Conservation (phyloP, 306 rosid species). For the Arachis hypogaea region DNA sequence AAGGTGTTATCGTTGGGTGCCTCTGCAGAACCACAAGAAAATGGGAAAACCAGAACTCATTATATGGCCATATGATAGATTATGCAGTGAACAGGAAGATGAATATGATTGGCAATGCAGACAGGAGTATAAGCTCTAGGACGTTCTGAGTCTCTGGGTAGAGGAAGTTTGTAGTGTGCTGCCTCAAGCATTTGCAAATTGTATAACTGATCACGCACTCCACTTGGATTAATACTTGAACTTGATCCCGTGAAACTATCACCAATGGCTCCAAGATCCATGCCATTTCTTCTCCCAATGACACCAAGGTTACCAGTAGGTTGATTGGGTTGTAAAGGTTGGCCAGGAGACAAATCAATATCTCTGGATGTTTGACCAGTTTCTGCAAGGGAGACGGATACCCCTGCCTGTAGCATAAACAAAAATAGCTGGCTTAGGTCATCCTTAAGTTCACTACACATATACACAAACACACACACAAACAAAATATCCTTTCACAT, state of each 20-base stretch:
- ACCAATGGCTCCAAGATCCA: slow-evolving; percentile 91
- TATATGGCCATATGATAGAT: slow-evolving; percentile 13
- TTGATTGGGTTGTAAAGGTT: slow-evolving; percentile 83
- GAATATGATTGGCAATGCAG: slow-evolving; percentile 41
- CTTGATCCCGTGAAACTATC: slow-evolving; percentile 66
- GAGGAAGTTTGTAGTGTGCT: slow-evolving; percentile 80
- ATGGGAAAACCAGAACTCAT: slow-evolving; percentile 26
- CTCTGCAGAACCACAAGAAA: slow-evolving; percentile 54
- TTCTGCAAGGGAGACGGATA: slow-evolving; percentile 72
- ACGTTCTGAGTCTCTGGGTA: slow-evolving; percentile 90
- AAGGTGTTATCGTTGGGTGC: slow-evolving; percentile 80
- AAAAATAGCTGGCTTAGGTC: slow-evolving; percentile 29
- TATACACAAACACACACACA: not conserved
- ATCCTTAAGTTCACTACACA: slow-evolving; percentile 10
- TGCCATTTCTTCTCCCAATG: slow-evolving; percentile 94
- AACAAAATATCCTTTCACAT: slow-evolving; percentile 4
- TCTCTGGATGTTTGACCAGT: slow-evolving; percentile 71
- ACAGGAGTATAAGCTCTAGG: slow-evolving; percentile 85
- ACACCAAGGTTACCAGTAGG: slow-evolving; percentile 82
- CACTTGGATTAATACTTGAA: slow-evolving; percentile 61
- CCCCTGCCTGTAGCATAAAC: slow-evolving; percentile 64
- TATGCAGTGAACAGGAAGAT: slow-evolving; percentile 7
- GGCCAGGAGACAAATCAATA: slow-evolving; percentile 86
- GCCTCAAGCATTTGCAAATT: slow-evolving; percentile 94
- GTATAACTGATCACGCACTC: slow-evolving; percentile 68